Base-by-base conservation (phyloP, 2,329 filamentous ascomycete genomes). In the Didymosphaeria variabile region DNA sequence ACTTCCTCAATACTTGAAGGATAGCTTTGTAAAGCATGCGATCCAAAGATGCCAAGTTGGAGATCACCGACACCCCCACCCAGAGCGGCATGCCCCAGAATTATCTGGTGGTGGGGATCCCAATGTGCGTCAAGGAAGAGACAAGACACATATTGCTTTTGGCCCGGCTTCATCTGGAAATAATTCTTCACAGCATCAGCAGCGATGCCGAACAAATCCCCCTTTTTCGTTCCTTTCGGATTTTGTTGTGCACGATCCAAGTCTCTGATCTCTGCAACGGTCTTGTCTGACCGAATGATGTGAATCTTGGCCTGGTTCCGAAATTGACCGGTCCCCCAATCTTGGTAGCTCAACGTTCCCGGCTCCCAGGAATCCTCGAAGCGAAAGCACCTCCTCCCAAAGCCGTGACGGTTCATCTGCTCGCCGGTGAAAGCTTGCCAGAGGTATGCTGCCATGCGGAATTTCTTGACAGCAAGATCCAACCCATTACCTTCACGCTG, bases 381-480 rank as follows among this genome's bases (percentile, higher is more conserved):
- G 46, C 94, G 87, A 78, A 97, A 98, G 56, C 88, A 90, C 59
- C 94, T 88, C 60, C 94, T 87, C 10, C 94, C 93, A 67, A 98
- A 88, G 62, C 90, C 91, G 75, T 97, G 91, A 64, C 93, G 89
- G 77, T 88, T 91, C 94, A 98, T 98, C 76, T 98, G 94, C 77
- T 99, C 95, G 7, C 92, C 93, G 0, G 94, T 98, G 72, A 97
- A 98, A 8, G 94, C 93, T 77, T 99, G 95, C 94, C 95, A 98
- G 15, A 98, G 84, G 75, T 98, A 97, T 26, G 93, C 94, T 19
- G 93, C 91, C 91, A 97, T 97, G 65, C 94, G 88, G 76, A 95
- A 97, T 76, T 99, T 99, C 71, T 87, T 88, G 55, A 97, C 85
- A 0, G 95, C 95, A 8, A 87, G 88, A 12, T 94, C 90, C 38